Conservation (phyloP, 1,139 yeast species). For the Sugiyamaella sp. region DNA sequence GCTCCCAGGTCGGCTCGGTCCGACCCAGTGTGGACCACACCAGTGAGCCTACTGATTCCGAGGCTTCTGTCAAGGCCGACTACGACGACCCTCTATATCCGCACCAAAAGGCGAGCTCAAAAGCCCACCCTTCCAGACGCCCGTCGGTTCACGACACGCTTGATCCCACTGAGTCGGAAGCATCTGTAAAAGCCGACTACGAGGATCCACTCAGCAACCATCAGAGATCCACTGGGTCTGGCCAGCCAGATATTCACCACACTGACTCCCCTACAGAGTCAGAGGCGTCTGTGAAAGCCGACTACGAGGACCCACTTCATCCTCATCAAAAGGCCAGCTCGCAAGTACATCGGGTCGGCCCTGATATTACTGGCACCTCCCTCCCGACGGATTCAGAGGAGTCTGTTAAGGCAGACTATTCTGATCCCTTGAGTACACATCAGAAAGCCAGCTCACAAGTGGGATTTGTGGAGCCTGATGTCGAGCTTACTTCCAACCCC, state of each 20-base stretch:
- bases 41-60: constrained; percentile 26
- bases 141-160: constrained; percentile 13
- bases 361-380: constrained; percentile 18
- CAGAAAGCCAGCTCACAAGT: background rate
- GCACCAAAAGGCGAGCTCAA: constrained; percentile 17
- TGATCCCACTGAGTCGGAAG: constrained; percentile 27
- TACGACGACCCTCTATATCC: background rate
- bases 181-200: constrained; percentile 25
- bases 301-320: constrained; percentile 8
- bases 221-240: constrained; percentile 15
- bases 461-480: constrained; percentile 18
- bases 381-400: constrained; percentile 26
- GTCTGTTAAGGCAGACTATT: constrained; percentile 28
- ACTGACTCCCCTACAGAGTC: constrained; percentile 19
- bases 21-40: background rate
- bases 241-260: constrained; percentile 15
- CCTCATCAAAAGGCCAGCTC: background rate
- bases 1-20: background rate
- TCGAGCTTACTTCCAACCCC: constrained; percentile 15
- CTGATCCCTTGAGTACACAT: too few species aligned
- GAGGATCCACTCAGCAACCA: constrained; percentile 19
- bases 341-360: background rate
- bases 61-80: constrained; percentile 28
- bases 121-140: constrained; percentile 25
- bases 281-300: constrained; percentile 29